A percentile compares a stretch with the other conserved stretches of the same genome.
phyloP scores from a whole-genome alignment of 495 filamentous ascomycete species.

The Trichoderma reesei region DNA sequence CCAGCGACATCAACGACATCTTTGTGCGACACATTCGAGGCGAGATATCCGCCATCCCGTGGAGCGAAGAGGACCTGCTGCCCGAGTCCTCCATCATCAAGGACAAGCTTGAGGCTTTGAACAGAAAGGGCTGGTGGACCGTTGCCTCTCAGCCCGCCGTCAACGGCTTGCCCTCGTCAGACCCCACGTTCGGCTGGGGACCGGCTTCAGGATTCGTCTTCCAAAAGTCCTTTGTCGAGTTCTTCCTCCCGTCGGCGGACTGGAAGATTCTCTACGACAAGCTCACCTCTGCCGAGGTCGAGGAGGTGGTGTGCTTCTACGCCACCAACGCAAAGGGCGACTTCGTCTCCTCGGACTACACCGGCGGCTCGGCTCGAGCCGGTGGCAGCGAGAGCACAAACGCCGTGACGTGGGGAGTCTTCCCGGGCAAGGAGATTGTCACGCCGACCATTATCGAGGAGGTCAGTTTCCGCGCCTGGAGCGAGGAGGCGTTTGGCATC shows the following conservation, averaged over 20 bases:
- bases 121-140: conserved; percentile 86
- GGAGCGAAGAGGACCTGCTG: conserved; percentile 84
- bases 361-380: conserved; percentile 16
- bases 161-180: conserved; percentile 64
- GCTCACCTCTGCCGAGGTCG: conserved; percentile 44
- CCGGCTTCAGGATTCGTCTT: conserved; percentile 90
- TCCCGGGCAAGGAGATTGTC: conserved; percentile 92
- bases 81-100: conserved; percentile 76
- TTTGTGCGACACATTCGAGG: conserved; percentile 75
- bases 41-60: conserved; percentile 68
- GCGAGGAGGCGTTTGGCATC: conserved; percentile 90
- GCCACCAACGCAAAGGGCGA: conserved; percentile 64
- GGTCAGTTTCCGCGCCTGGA: conserved; percentile 89
- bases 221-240: conserved; percentile 96
- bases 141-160: conserved; percentile 94
- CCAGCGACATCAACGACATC: conserved; percentile 60
- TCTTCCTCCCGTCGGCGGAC: conserved; percentile 67
- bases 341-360: conserved; percentile 55
- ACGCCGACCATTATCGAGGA: conserved; percentile 97
- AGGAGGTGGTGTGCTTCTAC: conserved; percentile 70
- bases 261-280: conserved; percentile 55
- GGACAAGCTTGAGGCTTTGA: conserved; percentile 60
- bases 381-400: conserved; percentile 51
- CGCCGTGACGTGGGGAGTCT: conserved; percentile 94
- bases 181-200: conserved; percentile 89